Conservation (phyloP, 2,329 filamentous ascomycete genomes). For the Talaromyces verruculosus region DNA sequence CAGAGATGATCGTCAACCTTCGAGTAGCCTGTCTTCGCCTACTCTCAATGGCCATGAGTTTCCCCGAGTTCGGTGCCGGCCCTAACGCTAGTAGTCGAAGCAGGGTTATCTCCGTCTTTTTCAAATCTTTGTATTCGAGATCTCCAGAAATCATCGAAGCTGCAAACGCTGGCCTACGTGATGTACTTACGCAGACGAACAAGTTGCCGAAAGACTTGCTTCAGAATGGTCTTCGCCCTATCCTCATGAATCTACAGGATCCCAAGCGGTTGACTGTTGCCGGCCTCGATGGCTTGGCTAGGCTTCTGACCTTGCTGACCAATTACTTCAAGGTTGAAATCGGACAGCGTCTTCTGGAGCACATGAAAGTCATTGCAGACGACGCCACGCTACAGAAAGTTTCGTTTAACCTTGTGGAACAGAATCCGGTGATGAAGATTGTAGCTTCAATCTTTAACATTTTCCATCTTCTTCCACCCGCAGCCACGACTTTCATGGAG, state of each 20-base stretch:
- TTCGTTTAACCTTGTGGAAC: conserved; percentile 92
- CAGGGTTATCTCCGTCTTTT: conserved; percentile 89
- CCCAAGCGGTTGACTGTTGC: conserved; percentile 85
- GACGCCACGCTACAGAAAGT: conserved; percentile 77
- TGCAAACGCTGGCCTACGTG: conserved; percentile 84
- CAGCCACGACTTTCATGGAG: conserved; percentile 87
- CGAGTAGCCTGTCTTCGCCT: conserved; percentile 92
- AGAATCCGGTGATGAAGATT: conserved; percentile 88
- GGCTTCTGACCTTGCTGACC: conserved; percentile 84
- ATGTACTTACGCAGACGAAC: conserved; percentile 81
- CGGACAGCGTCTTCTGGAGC: conserved; percentile 85
- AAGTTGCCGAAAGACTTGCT: conserved; percentile 94
- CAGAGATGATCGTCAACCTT: conserved; percentile 87
- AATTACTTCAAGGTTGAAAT: conserved; percentile 99
- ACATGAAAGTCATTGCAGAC: conserved; percentile 88
- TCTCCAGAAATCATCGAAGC: conserved; percentile 90
- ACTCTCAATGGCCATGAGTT: conserved; percentile 87
- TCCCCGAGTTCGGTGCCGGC: conserved; percentile 83
- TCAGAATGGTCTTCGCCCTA: conserved; percentile 88
- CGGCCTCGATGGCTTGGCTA: conserved; percentile 85
- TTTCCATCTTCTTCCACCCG: conserved; percentile 89
- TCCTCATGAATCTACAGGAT: conserved; percentile 95
- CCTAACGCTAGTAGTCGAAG: conserved; percentile 63
- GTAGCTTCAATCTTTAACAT: conserved; percentile 94
- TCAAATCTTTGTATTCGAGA: conserved; percentile 94